Evolutionary conservation across 169 alveolate species (phyloP).

Genomic region (Cryptosporidium bovis): DNA sequence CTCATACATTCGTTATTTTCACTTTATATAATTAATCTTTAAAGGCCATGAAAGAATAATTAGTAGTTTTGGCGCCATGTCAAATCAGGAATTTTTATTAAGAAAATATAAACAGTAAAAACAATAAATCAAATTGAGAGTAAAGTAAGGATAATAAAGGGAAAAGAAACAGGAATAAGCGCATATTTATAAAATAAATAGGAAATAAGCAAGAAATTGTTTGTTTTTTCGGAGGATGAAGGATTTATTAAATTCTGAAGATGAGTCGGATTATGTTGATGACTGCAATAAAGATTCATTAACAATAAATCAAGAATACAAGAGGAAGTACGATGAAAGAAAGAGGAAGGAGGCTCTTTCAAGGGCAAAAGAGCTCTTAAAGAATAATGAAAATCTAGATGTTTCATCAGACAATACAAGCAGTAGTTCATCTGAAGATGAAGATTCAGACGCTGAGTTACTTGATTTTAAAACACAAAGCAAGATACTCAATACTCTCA

Average conservation of each 20-base stretch:
- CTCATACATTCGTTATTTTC: too few relatives aligned
- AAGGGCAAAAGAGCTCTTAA: constrained; percentile 45
- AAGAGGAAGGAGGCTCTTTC: constrained; percentile 65
- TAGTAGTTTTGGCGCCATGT: not conserved
- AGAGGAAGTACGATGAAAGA: constrained; percentile 47
- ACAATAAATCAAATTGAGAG: too few relatives aligned
- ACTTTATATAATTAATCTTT: not conserved
- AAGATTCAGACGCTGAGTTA: constrained; percentile 83
- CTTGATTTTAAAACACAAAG: constrained; percentile 81
- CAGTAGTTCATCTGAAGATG: constrained; percentile 76
- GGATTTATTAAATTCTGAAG: constrained; percentile 33
- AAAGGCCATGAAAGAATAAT: not conserved
- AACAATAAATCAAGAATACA: constrained; percentile 11
- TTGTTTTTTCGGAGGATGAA: not conserved
- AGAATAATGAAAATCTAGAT: not conserved
- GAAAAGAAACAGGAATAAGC: too few relatives aligned
- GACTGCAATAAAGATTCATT: not conserved
- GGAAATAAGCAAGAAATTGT: too few relatives aligned
- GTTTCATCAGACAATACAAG: constrained; percentile 5
- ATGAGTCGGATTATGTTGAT: constrained; percentile 14
- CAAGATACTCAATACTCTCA: constrained; percentile 81
- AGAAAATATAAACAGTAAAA: too few relatives aligned
- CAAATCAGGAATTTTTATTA: too few relatives aligned
- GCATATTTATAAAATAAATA: too few relatives aligned
- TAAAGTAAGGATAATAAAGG: too few relatives aligned